Base-by-base conservation (phyloP, 1,284 basidiomycete genomes). In the Amylostereum areolatum region DNA sequence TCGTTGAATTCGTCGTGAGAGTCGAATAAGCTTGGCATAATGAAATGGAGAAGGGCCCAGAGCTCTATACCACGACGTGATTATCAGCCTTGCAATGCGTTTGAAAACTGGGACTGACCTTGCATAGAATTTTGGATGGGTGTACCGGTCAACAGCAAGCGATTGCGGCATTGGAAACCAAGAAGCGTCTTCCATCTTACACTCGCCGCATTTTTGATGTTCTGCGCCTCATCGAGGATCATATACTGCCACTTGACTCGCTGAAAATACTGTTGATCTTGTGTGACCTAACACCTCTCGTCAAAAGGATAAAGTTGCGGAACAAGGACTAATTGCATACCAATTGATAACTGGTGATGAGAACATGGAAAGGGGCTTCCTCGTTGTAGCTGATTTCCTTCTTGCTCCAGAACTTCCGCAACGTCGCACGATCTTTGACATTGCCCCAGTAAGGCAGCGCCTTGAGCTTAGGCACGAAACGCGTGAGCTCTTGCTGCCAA, bases 101-200 rank as follows among this genome's bases (percentile, higher is more conserved):
- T 30, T 47, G 34, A 45, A 45, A 39, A 33, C 28, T 31, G 18
- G 27, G 6, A 59, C 78, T 59, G 52, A 91, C 93, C 92, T 77
- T 99, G 96, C 97, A 99, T 99, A 40, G 93, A 97, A 68, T 99
- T 99, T 66, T 99, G 97, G 55, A 99, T 97, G 0, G 97, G 97
- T 33, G 97, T 99, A 55, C 97, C 97, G 0, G 97, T 99, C 34
- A 99, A 75, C 27, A 99, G 75, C 9, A 99, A 75, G 43, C 97
- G 81, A 71, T 99, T 99, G 54, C 97, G 84, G 64, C 97, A 99
- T 53, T 96, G 92, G 70, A 99, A 93, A 18, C 92, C 90, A 34
- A 99, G 80, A 18, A 99, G 74, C 7, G 96, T 97, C 72, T 98
- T 99, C 97, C 97, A 99, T 44, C 97, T 82, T 28, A 91, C 91